Evolutionary conservation across 257 asterid species (phyloP), one percentile per base, ranked within the genome.

Genomic region (Capsicum rhomboideum): DNA sequence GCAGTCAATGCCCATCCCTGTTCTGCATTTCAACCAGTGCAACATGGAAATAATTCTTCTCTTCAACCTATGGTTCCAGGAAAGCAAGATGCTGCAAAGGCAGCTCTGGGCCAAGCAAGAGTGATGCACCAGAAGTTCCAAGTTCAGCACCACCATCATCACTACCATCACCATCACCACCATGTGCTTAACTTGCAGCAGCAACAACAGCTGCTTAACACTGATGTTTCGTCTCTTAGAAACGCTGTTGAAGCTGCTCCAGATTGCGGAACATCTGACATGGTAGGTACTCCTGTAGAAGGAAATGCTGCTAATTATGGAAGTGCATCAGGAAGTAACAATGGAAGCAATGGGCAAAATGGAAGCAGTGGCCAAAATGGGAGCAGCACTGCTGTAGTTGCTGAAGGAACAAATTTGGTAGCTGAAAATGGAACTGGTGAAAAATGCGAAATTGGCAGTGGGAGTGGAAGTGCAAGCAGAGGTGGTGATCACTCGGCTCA

Each of bases 131-230:
- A 84, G 84, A 89, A 85, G 66, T 23, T 83, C 67, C 91, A 90
- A 80, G 91, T 89, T 49, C 90, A 89, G 85, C 88, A 87, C 83
- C 93, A 90, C 72, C 91, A 90, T 34, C 91, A 90, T 79, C 91
- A 90, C 78, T 83, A 90, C 78, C 90, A 90, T n/a, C 91, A 90
- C 61, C 88, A 90, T 20, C 91, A 90, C 69, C 91, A 90, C 84
- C 91, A 87, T 72, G 84, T 86, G 83, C 89, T 84, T 59, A 78
- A 74, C 63, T n/a, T 56, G 84, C 85, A 87, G 84, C 83, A 87
- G 83, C 93, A 87, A 59, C 85, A 85, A 78, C 87, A 78, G 69
- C 85, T 79, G 55, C 86, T 74, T 18, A 85, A 84, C 12, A 34
- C 53, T 44, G 89, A 85, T 28, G 86, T 77, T 67, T 53, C 83